These are phyloP conservation scores for Dendrothele bispora DNA, from an alignment of 768 basidiomycete genomes.

Conservation along the genomic window DNA sequence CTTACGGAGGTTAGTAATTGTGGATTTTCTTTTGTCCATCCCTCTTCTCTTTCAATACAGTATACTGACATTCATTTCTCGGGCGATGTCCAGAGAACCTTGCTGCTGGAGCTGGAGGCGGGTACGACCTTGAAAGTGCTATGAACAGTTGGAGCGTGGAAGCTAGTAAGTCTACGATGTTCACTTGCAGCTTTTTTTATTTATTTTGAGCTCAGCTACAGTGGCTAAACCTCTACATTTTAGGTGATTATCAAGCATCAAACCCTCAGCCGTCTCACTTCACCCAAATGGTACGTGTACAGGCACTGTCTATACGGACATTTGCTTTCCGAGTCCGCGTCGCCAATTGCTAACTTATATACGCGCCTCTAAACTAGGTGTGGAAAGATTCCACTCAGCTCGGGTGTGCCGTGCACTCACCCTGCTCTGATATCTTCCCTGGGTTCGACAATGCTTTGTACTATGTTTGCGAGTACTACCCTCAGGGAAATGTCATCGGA, in stretches of 20 bases:
- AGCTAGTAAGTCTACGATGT: slow-evolving; percentile 39
- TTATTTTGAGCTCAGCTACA: neutral
- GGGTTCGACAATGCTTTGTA: no score
- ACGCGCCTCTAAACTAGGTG: no score
- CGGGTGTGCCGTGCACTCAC: slow-evolving; percentile 47
- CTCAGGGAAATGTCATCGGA: no score
- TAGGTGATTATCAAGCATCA: slow-evolving; percentile 41
- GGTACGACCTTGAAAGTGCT: slow-evolving; percentile 33
- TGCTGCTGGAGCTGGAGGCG: slow-evolving; percentile 43
- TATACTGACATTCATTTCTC: neutral
- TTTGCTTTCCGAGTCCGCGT: no score
- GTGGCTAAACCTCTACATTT: neutral
- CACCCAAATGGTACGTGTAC: slow-evolving; percentile 50
- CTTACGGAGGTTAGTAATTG: no score
- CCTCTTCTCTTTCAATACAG: slow-evolving; percentile 14
- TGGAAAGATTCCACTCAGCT: slow-evolving; percentile 47
- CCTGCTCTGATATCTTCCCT: no score
- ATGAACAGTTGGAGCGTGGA: slow-evolving; percentile 44
- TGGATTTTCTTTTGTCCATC: neutral
- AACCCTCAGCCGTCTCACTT: slow-evolving; percentile 36
- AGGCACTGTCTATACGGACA: no score
- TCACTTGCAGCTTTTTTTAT: slow-evolving; percentile 7
- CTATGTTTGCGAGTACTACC: no score
- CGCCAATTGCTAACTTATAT: no score
- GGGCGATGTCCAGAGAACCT: slow-evolving; percentile 44